Evolutionary conservation across 257 asterid genomes (phyloP).

Genomic region (Solanum ossicruentum): DNA sequence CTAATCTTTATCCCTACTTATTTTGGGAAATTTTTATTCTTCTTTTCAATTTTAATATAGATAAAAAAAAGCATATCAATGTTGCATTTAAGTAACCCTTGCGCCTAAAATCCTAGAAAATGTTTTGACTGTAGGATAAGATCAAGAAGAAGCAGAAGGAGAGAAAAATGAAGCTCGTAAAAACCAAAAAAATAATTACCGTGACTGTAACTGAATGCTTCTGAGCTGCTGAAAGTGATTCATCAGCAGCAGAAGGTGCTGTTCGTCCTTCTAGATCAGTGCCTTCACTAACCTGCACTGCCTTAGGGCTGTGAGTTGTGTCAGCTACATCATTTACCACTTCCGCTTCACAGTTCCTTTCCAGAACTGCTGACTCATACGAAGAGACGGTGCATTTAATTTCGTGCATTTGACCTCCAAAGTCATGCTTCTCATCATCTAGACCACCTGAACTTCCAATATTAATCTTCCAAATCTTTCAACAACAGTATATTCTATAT

Average conservation of each 20-base stretch:
- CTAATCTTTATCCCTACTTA: not conserved
- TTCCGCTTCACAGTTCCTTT: conserved; percentile 12
- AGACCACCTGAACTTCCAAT: conserved; percentile 1
- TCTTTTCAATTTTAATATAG: not conserved
- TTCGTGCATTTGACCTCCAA: conserved; percentile 12
- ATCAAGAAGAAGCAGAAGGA: not conserved
- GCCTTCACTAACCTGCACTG: not conserved
- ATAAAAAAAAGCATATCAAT: not conserved
- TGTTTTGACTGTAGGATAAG: not conserved
- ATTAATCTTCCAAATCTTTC: not conserved
- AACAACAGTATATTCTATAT: not conserved
- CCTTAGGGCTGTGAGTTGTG: conserved; percentile 1
- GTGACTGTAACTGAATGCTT: conserved; percentile 11
- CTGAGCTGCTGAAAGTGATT: not conserved
- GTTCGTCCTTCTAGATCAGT: conserved; percentile 15
- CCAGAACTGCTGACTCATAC: conserved; percentile 5
- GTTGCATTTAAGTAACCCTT: not conserved
- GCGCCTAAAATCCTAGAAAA: not conserved
- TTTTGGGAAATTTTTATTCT: not conserved
- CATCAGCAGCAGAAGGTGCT: not conserved
- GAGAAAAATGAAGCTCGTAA: not conserved
- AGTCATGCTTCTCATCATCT: conserved; percentile 16
- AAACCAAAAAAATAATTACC: not conserved
- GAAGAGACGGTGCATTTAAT: conserved; percentile 12
- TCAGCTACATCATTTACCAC: conserved; percentile 9